phyloP scores from a whole-genome alignment of 2,329 filamentous ascomycete species.

The Fusarium sp. region DNA sequence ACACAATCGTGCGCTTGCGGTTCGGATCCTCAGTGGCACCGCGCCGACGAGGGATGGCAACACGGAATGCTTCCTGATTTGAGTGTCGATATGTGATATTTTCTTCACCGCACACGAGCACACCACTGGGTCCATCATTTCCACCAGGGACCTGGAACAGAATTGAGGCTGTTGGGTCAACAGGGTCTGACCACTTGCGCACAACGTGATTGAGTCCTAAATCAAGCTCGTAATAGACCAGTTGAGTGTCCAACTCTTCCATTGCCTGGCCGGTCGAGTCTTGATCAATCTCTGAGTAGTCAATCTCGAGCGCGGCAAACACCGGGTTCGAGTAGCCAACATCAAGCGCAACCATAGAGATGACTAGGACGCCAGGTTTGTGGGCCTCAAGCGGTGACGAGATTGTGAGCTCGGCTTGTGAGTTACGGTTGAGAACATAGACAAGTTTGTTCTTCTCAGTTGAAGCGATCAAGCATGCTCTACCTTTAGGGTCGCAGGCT shows the following conservation, averaged over 20 bases:
- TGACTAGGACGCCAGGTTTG: slow-evolving; percentile 88
- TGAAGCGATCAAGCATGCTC: slow-evolving; percentile 92
- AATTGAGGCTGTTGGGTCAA: slow-evolving; percentile 87
- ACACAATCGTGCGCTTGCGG: slow-evolving; percentile 84
- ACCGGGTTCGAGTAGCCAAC: slow-evolving; percentile 97
- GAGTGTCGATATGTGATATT: slow-evolving; percentile 97
- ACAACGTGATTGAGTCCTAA: slow-evolving; percentile 97
- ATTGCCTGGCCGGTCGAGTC: slow-evolving; percentile 86
- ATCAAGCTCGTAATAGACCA: slow-evolving; percentile 98
- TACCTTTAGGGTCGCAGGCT: slow-evolving; percentile 92
- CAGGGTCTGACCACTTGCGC: slow-evolving; percentile 92
- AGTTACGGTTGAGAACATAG: slow-evolving; percentile 95
- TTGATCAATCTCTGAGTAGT: slow-evolving; percentile 90
- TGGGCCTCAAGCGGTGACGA: slow-evolving; percentile 97
- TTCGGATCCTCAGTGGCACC: slow-evolving; percentile 92
- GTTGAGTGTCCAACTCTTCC: slow-evolving; percentile 82
- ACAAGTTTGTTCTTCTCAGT: slow-evolving; percentile 99
- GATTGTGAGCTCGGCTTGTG: slow-evolving; percentile 93
- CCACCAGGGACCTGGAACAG: slow-evolving; percentile 96
- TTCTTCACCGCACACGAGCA: slow-evolving; percentile 92
- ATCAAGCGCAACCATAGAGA: slow-evolving; percentile 86
- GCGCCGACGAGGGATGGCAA: slow-evolving; percentile 85
- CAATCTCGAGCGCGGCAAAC: slow-evolving; percentile 92
- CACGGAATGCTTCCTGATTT: slow-evolving; percentile 87
- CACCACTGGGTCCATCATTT: slow-evolving; percentile 90